These are phyloP conservation scores for Penicillium palitans DNA, from an alignment of 2,329 filamentous ascomycete species.

Conservation along the genomic window DNA sequence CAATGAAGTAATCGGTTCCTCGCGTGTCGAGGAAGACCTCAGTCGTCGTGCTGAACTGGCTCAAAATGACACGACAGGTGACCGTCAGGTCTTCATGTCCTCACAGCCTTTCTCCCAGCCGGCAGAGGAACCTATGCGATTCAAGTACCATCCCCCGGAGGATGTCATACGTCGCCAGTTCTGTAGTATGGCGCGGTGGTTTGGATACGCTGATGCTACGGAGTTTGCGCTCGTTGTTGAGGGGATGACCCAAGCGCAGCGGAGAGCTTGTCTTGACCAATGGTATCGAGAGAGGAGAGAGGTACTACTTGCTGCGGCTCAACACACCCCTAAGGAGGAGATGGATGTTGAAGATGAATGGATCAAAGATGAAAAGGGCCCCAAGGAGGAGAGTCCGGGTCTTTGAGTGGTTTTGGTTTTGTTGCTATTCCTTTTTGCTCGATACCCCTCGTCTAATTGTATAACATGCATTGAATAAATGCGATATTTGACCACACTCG, in stretches of 20 bases:
- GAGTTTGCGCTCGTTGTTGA: conserved; percentile 92
- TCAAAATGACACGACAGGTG: conserved; percentile 30
- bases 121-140: conserved; percentile 51
- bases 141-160: conserved; percentile 70
- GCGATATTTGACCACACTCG: not conserved
- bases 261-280: conserved; percentile 72
- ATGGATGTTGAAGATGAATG: not conserved
- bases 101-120: conserved; percentile 18
- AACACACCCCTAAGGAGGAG: not conserved
- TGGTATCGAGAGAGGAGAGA: conserved; percentile 74
- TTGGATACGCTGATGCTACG: conserved; percentile 72
- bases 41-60: conserved; percentile 68
- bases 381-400: not conserved
- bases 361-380: not conserved
- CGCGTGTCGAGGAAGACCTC: conserved; percentile 84
- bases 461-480: not conserved
- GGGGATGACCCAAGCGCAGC: conserved; percentile 80
- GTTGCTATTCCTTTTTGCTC: not conserved
- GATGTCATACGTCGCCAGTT: conserved; percentile 80
- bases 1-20: conserved; percentile 87
- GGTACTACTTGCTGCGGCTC: conserved; percentile 32
- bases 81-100: conserved; percentile 38
- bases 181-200: conserved; percentile 80
- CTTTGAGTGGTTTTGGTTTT: not conserved
- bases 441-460: conserved; percentile 7